Evolutionary conservation across 768 basidiomycete genomes (phyloP).

Genomic region (Galerina marginata): DNA sequence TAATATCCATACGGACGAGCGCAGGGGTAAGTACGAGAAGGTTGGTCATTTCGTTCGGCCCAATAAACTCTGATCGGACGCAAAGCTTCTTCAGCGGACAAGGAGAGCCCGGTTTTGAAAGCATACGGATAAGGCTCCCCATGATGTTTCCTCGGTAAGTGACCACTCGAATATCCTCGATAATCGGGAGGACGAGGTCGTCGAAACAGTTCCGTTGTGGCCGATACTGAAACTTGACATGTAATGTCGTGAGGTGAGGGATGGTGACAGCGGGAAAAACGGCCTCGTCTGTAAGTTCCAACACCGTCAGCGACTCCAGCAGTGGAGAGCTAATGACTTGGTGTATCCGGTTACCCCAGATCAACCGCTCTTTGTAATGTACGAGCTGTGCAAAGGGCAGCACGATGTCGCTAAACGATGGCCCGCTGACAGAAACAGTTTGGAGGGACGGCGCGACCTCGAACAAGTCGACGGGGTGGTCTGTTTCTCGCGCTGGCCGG

Average conservation of each 20-base stretch:
- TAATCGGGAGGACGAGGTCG: constrained; percentile 26
- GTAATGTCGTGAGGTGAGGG: constrained; percentile 20
- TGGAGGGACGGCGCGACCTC: constrained; percentile 26
- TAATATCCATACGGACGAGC: constrained; percentile 22
- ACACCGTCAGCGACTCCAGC: constrained; percentile 23
- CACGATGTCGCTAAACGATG: constrained; percentile 18
- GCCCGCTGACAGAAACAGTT: constrained; percentile 23
- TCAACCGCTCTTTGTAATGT: constrained; percentile 26
- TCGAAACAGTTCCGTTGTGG: constrained; percentile 17
- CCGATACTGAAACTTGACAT: constrained; percentile 26
- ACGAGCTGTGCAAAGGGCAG: constrained; percentile 27
- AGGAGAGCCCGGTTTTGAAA: constrained; percentile 10
- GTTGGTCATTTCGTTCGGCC: constrained; percentile 14
- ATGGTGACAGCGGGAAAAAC: constrained; percentile 24
- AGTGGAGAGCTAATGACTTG: constrained; percentile 18
- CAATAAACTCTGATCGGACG: constrained; percentile 20
- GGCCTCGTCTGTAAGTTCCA: constrained; percentile 23
- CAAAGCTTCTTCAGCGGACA: constrained; percentile 23
- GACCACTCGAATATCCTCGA: constrained; percentile 26
- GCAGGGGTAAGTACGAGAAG: constrained; percentile 20
- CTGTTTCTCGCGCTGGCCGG: not conserved
- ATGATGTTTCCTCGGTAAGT: constrained; percentile 19
- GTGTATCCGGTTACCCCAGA: constrained; percentile 15
- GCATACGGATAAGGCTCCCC: constrained; percentile 19
- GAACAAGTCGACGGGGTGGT: constrained; percentile 25